These are phyloP conservation scores for Nicotiana otophora DNA, from an alignment of 257 asterid species.

Conservation along the genomic window DNA sequence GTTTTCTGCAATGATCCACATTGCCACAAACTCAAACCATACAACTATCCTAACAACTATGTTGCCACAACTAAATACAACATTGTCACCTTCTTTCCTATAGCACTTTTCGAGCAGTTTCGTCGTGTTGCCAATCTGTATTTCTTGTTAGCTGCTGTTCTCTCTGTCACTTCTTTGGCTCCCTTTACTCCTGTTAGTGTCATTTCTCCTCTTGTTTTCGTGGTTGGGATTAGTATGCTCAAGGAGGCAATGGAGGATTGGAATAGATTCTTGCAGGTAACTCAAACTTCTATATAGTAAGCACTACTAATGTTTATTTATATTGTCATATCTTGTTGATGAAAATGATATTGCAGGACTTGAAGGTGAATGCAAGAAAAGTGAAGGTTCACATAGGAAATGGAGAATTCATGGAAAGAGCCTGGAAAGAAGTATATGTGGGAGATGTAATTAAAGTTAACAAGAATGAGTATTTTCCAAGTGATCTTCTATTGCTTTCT, in stretches of 20 bases:
- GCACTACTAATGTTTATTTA: background rate
- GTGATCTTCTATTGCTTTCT: constrained; percentile 78
- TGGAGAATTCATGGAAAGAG: constrained; percentile 57
- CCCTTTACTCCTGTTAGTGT: constrained; percentile 72
- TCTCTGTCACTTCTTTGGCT: constrained; percentile 70
- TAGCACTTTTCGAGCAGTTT: constrained; percentile 88
- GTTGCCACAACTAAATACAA: constrained; percentile 92
- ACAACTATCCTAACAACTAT: constrained; percentile 58
- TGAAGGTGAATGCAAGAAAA: constrained; percentile 86
- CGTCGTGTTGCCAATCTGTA: constrained; percentile 90
- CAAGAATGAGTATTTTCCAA: constrained; percentile 84
- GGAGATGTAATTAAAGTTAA: constrained; percentile 87
- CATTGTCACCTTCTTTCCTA: constrained; percentile 72
- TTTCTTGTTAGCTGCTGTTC: constrained; percentile 79
- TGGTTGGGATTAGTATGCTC: constrained; percentile 94
- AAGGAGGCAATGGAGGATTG: constrained; percentile 95
- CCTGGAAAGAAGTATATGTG: constrained; percentile 86
- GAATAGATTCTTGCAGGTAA: constrained; percentile 60
- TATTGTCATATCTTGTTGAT: background rate
- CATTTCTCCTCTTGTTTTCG: constrained; percentile 79
- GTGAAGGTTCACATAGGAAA: constrained; percentile 50
- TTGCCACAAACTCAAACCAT: constrained; percentile 57
- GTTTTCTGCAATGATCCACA: constrained; percentile 76
- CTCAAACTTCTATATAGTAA: too few relatives aligned
- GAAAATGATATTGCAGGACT: constrained; percentile 32